A percentile compares a stretch with the other conserved stretches of the same genome.
Conservation (phyloP, 768 basidiomycete species). For the Podaxis sp. region DNA sequence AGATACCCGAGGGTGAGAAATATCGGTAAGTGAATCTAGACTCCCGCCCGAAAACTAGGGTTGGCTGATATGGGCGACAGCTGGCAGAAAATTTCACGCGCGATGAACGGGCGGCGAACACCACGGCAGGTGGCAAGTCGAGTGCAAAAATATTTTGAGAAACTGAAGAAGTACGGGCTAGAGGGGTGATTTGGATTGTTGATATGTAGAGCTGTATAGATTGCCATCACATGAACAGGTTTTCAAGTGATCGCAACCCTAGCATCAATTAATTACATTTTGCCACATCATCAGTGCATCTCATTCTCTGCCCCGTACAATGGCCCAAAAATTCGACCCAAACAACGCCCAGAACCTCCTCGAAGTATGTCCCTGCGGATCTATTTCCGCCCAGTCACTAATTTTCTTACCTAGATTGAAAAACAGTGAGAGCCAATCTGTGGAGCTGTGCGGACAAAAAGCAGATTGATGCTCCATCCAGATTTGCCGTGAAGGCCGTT, state of each 20-base stretch:
- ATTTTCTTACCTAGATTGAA: constrained; percentile 66
- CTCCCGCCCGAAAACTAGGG: not conserved
- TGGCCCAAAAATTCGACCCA: constrained; percentile 74
- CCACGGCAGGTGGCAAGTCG: constrained; percentile 86
- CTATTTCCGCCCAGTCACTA: not conserved
- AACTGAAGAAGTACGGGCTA: constrained; percentile 70
- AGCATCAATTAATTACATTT: constrained; percentile 5
- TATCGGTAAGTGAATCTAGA: constrained; percentile 51
- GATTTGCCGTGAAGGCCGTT: constrained; percentile 92
- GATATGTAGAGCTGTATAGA: constrained; percentile 13
- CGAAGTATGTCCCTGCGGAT: constrained; percentile 57
- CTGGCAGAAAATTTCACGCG: constrained; percentile 79
- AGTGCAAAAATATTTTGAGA: constrained; percentile 87
- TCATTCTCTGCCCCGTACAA: constrained; percentile 22
- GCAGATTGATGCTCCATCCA: constrained; percentile 24
- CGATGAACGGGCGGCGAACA: constrained; percentile 76
- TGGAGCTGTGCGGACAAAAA: not conserved
- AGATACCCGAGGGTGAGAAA: constrained; percentile 76
- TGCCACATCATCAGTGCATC: constrained; percentile 21
- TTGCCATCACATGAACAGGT: constrained; percentile 15
- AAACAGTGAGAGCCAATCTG: constrained; percentile 72
- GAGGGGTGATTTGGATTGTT: constrained; percentile 13
- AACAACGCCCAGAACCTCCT: constrained; percentile 88
- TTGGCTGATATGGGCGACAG: constrained; percentile 32
- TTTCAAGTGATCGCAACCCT: constrained; percentile 6